Conservation (phyloP, 2,329 filamentous ascomycete genomes). For the Aspergillus costaricaensis region DNA sequence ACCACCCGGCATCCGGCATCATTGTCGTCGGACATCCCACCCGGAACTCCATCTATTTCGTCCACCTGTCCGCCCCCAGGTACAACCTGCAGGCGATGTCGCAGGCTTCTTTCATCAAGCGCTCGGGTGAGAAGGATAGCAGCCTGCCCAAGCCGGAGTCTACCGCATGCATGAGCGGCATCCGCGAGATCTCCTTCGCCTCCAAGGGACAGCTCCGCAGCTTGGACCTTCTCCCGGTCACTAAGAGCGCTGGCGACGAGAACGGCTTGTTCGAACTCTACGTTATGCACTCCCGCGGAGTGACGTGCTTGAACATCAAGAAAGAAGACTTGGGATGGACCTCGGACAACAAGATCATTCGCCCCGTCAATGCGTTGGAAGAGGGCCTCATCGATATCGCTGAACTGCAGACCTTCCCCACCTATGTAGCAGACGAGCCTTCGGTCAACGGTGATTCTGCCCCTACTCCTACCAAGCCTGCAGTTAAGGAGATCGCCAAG, state of each 20-base stretch:
- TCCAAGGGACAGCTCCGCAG: slow-evolving; percentile 86
- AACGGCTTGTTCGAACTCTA: slow-evolving; percentile 89
- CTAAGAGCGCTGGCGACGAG: slow-evolving; percentile 58
- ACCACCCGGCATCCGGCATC: slow-evolving; percentile 89
- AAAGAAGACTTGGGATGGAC: slow-evolving; percentile 91
- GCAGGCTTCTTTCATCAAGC: slow-evolving; percentile 84
- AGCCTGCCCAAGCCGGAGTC: slow-evolving; percentile 82
- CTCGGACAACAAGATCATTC: slow-evolving; percentile 82
- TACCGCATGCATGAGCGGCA: slow-evolving; percentile 94
- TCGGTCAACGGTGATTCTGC: slow-evolving; percentile 49
- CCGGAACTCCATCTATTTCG: slow-evolving; percentile 95
- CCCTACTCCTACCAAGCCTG: slow-evolving; percentile 37
- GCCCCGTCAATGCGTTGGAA: slow-evolving; percentile 73
- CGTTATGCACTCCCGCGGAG: slow-evolving; percentile 94
- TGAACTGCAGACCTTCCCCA: slow-evolving; percentile 61
- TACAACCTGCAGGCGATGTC: slow-evolving; percentile 80
- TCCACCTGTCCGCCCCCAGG: slow-evolving; percentile 90
- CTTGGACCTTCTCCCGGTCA: slow-evolving; percentile 78
- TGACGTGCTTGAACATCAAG: slow-evolving; percentile 84
- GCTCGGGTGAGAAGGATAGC: slow-evolving; percentile 70
- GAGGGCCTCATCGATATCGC: slow-evolving; percentile 73
- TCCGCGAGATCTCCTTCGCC: slow-evolving; percentile 90
- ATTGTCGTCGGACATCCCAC: slow-evolving; percentile 95
- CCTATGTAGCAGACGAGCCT: slow-evolving; percentile 41
- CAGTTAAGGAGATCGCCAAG: slow-evolving; percentile 45